Conservation (phyloP, 352 stramenopile genomes). For the Halophytophthora batemanensis region DNA sequence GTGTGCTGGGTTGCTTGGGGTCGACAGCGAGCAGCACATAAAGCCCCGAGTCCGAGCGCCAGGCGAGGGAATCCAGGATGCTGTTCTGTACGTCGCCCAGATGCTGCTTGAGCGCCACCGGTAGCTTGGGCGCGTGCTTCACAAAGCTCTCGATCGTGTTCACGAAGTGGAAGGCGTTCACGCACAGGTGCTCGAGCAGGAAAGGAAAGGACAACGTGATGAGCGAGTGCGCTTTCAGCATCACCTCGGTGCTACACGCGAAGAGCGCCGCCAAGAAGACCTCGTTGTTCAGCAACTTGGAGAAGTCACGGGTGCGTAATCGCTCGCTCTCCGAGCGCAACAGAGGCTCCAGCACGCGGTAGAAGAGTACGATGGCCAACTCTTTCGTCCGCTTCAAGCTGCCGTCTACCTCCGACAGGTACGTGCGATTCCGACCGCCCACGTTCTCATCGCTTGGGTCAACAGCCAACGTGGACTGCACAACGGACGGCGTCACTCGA, state of each 20-base stretch:
- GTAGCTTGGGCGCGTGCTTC: slow-evolving; percentile 72
- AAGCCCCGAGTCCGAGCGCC: slow-evolving; percentile 67
- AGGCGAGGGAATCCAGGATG: slow-evolving; percentile 76
- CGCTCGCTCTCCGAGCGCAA: slow-evolving; percentile 65
- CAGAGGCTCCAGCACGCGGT: slow-evolving; percentile 74
- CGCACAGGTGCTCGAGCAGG: slow-evolving; percentile 63
- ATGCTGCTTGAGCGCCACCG: slow-evolving; percentile 76
- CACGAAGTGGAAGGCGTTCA: slow-evolving; percentile 86
- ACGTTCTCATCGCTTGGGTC: slow-evolving; percentile 18
- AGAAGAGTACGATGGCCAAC: slow-evolving; percentile 71
- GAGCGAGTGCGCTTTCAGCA: slow-evolving; percentile 81
- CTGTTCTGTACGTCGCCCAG: slow-evolving; percentile 85
- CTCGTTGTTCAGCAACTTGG: slow-evolving; percentile 77
- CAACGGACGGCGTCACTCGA: slow-evolving; percentile 10
- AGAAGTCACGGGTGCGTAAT: slow-evolving; percentile 72
- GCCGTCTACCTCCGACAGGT: slow-evolving; percentile 55
- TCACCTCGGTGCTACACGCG: slow-evolving; percentile 78
- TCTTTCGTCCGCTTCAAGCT: slow-evolving; percentile 73
- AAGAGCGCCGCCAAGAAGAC: slow-evolving; percentile 78
- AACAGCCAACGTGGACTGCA: slow-evolving; percentile 12
- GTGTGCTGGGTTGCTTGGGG: slow-evolving; percentile 1
- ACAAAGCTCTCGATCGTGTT: slow-evolving; percentile 88
- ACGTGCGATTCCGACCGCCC: slow-evolving; percentile 11
- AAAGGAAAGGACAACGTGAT: slow-evolving; percentile 86
- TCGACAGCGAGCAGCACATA: slow-evolving; percentile 57